Percentiles rank a stretch among this genome's conserved stretches.
These are phyloP conservation scores for Amylocystis lapponica DNA, from an alignment of 768 basidiomycete genomes.

Conservation along the genomic window DNA sequence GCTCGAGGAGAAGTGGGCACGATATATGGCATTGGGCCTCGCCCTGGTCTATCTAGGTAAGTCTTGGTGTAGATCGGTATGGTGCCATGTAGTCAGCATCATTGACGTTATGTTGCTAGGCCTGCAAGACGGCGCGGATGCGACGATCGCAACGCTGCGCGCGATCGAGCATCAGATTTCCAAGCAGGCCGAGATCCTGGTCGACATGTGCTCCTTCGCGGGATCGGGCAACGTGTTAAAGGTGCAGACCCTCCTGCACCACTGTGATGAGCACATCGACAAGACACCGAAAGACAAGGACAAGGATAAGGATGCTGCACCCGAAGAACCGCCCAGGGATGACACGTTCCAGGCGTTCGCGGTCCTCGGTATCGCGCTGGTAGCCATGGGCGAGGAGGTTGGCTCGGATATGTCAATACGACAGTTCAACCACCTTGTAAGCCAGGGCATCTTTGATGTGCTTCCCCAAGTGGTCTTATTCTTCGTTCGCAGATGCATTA, in stretches of 20 bases:
- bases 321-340: constrained; percentile 43
- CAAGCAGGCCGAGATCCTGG: constrained; percentile 85
- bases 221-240: constrained; percentile 94
- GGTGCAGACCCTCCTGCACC: constrained; percentile 86
- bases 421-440: constrained; percentile 93
- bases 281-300: constrained; percentile 30
- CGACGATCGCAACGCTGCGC: constrained; percentile 88
- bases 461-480: too few relatives aligned
- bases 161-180: constrained; percentile 91
- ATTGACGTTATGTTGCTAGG: constrained; percentile 39
- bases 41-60: constrained; percentile 87
- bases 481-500: constrained; percentile 83
- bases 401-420: constrained; percentile 97
- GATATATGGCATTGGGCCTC: constrained; percentile 85
- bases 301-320: constrained; percentile 35
- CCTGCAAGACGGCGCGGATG: constrained; percentile 88
- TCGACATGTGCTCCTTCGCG: constrained; percentile 91
- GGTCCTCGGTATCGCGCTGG: constrained; percentile 87
- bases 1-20: constrained; percentile 89
- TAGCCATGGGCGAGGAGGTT: constrained; percentile 98
- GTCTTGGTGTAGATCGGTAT: constrained; percentile 14
- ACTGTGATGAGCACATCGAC: constrained; percentile 89
- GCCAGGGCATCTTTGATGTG: constrained; percentile 26
- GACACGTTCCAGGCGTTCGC: constrained; percentile 90
- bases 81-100: too few relatives aligned